Conservation (phyloP, 495 filamentous ascomycete species). For the Xylaria longipes region DNA sequence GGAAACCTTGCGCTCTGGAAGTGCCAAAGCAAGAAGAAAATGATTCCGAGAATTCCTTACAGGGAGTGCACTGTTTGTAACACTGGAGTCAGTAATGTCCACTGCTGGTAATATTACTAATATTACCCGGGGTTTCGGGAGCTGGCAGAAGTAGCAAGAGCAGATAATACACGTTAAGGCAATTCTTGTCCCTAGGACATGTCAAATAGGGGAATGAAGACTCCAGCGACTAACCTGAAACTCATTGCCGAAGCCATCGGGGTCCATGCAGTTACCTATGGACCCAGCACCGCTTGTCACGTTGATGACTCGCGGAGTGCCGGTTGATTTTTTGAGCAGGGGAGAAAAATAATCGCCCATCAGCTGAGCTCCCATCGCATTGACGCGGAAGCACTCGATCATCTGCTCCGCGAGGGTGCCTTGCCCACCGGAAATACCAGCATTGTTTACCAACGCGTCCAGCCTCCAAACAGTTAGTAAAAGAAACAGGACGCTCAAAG, state of each 20-base stretch:
- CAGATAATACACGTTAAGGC: background rate
- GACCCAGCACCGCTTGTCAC: slow-evolving; percentile 12
- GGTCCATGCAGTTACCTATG: slow-evolving; percentile 1
- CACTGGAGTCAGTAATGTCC: background rate
- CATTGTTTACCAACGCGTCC: slow-evolving; percentile 11
- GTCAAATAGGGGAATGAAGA: background rate
- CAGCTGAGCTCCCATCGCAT: slow-evolving; percentile 7
- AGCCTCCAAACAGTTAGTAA: slow-evolving; percentile 4
- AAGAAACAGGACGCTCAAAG: background rate
- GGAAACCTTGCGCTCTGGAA: too few species aligned
- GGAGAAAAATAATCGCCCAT: slow-evolving; percentile 10
- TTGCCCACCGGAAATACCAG: background rate
- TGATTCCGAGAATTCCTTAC: too few species aligned
- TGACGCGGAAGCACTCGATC: slow-evolving; percentile 10
- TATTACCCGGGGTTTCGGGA: background rate
- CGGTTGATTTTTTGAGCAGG: background rate
- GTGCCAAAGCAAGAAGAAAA: too few species aligned
- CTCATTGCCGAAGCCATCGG: background rate
- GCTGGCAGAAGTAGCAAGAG: background rate
- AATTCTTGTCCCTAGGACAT: background rate
- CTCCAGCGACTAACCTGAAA: background rate
- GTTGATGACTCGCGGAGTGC: slow-evolving; percentile 3
- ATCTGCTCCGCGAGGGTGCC: slow-evolving; percentile 3
- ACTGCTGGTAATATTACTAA: background rate
- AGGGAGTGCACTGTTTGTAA: background rate